Evolutionary conservation across 2,329 filamentous ascomycete genomes (phyloP).

Genomic region (Zymoseptoria passerinii): DNA sequence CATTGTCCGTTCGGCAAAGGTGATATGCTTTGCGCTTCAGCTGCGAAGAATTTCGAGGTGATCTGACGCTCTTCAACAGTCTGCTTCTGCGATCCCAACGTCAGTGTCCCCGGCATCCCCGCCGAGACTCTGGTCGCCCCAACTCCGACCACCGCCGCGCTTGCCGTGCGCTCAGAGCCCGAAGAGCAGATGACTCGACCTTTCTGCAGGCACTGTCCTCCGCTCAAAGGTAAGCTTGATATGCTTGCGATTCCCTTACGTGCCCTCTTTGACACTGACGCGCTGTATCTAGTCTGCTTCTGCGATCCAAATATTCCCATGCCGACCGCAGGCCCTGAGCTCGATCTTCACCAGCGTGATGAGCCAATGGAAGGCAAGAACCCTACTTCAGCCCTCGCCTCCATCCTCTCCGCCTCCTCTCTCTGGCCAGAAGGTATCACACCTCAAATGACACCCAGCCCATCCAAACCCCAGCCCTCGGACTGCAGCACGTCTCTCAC

Average conservation of each 20-base stretch:
- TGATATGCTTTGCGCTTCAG: not conserved
- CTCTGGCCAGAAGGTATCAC: conserved; percentile 1
- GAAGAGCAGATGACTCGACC: not conserved
- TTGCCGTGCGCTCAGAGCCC: not conserved
- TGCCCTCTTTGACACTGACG: not conserved
- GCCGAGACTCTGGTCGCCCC: not conserved
- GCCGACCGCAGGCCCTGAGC: not conserved
- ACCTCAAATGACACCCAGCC: not conserved
- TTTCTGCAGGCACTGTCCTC: not conserved
- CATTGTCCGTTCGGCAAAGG: not conserved
- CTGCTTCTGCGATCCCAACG: conserved; percentile 1
- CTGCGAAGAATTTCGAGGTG: not conserved
- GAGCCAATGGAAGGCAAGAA: not conserved
- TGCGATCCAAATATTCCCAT: not conserved
- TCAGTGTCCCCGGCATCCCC: not conserved
- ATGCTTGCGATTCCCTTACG: not conserved
- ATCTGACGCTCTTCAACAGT: not conserved
- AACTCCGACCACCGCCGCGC: not conserved
- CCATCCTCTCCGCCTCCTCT: not conserved
- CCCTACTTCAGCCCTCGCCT: conserved; percentile 1
- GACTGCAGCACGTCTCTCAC: not conserved
- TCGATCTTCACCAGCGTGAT: not conserved
- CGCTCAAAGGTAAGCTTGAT: not conserved
- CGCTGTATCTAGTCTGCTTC: not conserved
- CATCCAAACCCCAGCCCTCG: not conserved